Evolutionary conservation across 164 flowering plant species (phyloP).

Genomic region (Dillenia turbinata): DNA sequence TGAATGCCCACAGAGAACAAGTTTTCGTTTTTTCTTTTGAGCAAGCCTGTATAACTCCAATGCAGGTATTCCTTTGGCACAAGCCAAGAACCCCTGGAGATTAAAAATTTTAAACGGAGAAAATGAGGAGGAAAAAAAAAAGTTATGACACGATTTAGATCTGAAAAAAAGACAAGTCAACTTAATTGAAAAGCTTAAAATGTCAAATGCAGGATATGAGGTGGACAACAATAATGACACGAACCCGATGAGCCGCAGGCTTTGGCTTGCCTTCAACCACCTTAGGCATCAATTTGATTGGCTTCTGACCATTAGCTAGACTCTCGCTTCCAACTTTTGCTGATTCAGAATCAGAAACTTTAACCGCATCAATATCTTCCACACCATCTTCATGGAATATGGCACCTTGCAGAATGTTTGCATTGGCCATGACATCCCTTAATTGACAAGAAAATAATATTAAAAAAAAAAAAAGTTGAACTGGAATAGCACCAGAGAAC

Average conservation of each 20-base stretch:
- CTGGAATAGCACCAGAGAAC: not conserved
- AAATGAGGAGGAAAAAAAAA: not conserved
- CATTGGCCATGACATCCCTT: constrained; percentile 94
- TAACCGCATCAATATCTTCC: constrained; percentile 45
- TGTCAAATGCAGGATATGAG: no score
- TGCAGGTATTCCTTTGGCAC: constrained; percentile 99
- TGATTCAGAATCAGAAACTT: constrained; percentile 27
- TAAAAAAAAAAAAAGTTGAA: constrained; percentile 1
- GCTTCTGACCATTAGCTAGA: constrained; percentile 27
- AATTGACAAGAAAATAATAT: constrained; percentile 7
- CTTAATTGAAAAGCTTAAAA: not conserved
- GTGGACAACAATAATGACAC: not conserved
- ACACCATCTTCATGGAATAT: constrained; percentile 76
- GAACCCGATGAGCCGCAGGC: constrained; percentile 96
- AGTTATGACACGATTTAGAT: not conserved
- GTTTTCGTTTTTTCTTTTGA: constrained; percentile 87
- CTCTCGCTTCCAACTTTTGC: no score
- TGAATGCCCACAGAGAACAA: constrained; percentile 97
- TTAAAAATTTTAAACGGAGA: constrained; percentile 2
- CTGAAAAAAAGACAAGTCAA: not conserved
- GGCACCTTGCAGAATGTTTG: constrained; percentile 92
- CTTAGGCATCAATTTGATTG: constrained; percentile 41
- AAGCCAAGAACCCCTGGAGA: constrained; percentile 86
- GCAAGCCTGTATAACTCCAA: constrained; percentile 95
- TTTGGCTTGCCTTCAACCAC: constrained; percentile 41